phyloP scores from a whole-genome alignment of 2,329 filamentous ascomycete genomes.

The Raffaelea albimanens region DNA sequence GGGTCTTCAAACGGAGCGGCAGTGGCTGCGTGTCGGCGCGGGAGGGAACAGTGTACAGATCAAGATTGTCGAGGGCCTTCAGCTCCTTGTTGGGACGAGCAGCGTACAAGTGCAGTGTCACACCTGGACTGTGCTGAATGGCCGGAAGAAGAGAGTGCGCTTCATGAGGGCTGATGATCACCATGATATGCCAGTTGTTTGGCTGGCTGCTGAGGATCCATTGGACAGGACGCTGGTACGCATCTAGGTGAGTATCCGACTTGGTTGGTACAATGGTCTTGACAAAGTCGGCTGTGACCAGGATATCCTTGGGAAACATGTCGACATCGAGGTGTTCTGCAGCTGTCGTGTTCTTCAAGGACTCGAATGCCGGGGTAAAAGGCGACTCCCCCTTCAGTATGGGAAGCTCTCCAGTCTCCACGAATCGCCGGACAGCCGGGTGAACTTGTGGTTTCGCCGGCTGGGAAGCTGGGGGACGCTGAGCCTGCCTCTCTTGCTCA shows the following conservation, averaged over 20 bases:
- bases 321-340: constrained; percentile 20
- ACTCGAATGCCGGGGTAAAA: constrained; percentile 34
- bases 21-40: constrained; percentile 5
- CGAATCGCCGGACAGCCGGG: constrained; percentile 29
- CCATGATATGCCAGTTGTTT: constrained; percentile 18
- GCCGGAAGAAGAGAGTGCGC: constrained; percentile 37
- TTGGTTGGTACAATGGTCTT: constrained; percentile 25
- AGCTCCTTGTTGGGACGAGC: constrained; percentile 30
- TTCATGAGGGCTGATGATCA: constrained; percentile 54
- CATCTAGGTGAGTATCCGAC: background rate
- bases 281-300: constrained; percentile 42
- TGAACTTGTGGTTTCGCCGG: constrained; percentile 35
- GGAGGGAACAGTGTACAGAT: constrained; percentile 30
- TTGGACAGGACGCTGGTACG: constrained; percentile 41
- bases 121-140: constrained; percentile 22
- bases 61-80: constrained; percentile 33
- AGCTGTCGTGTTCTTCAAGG: constrained; percentile 31
- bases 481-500: constrained; percentile 47
- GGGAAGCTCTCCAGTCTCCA: constrained; percentile 21
- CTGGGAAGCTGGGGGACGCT: constrained; percentile 31
- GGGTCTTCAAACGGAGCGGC: constrained; percentile 23
- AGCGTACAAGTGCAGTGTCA: constrained; percentile 41
- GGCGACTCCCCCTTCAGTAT: no score
- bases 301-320: constrained; percentile 27
- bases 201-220: constrained; percentile 36